A percentile compares a stretch with the other conserved stretches of the same genome.
These are phyloP conservation scores for Colletotrichum sp. DNA, from an alignment of 2,329 filamentous ascomycete genomes.

Conservation along the genomic window DNA sequence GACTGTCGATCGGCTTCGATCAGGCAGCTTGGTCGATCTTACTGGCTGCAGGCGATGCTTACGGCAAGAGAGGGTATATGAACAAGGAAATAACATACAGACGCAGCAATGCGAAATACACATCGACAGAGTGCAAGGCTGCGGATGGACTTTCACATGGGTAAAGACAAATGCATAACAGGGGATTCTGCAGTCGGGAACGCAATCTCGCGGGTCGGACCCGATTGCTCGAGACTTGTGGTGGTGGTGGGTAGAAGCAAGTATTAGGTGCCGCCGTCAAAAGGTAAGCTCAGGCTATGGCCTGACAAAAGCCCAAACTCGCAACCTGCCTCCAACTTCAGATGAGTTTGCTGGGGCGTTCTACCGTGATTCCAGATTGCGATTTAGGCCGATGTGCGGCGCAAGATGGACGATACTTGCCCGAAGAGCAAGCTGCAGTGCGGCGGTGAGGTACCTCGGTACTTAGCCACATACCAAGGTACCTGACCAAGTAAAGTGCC, in stretches of 20 bases:
- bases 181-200: not conserved
- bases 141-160: not conserved
- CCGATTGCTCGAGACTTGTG: not conserved
- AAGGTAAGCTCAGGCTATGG: slow-evolving; percentile 18
- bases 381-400: slow-evolving; percentile 1
- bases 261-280: not conserved
- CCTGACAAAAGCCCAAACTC: slow-evolving; percentile 7
- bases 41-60: not conserved
- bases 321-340: not conserved
- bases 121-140: not conserved
- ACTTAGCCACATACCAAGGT: not conserved
- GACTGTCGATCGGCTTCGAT: not conserved
- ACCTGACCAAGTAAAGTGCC: not conserved
- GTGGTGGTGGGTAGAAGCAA: not conserved
- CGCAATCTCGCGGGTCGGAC: not conserved
- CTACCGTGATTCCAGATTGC: slow-evolving; percentile 6
- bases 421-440: not conserved
- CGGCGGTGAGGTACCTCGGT: not conserved
- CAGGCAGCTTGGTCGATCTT: not conserved
- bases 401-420: not conserved
- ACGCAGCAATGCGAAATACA: not conserved
- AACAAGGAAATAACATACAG: not conserved
- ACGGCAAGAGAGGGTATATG: not conserved
- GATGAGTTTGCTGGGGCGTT: slow-evolving; percentile 4
- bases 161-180: not conserved